Evolutionary conservation across 345 rosid genomes (phyloP), one percentile per base, ranked within the genome.

Genomic region (Ricinus communis): DNA sequence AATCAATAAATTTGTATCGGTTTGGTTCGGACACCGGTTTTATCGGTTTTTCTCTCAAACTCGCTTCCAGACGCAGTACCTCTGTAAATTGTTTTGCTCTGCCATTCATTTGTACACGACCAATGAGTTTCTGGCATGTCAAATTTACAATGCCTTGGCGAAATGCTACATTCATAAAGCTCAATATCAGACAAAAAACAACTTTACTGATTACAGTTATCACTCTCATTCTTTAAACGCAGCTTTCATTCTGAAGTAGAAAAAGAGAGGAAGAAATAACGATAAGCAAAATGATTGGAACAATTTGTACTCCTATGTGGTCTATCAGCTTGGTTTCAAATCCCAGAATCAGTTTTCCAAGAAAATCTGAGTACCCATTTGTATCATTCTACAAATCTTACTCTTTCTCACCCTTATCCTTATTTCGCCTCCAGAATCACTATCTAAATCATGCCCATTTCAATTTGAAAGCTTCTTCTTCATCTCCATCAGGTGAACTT

Each of bases 401-500:
- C 5, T 63, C 64, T 77, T 71, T 61, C 46, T 77, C 51, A 61
- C 66, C 69, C 60, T 63, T 66, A 5, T 79, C 81, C n/a, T n/a
- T 31, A 45, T 18, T 8, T 33, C 62, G 63, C 53, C 55, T 5
- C 19, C 62, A 52, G 28, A 73, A 66, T 25, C 22, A 60, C 57
- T 57, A 21, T 19, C 11, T 58, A 61, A 38, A 27, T 46, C 72
- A 21, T 19, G 62, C 76, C 59, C 73, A 68, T 65, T 73, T 71
- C 45, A 11, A 74, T 53, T 68, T 77, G 16, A 80, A 76, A 64
- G 84, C 85, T 72, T 71, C 89, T 43, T 52, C 59, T n/a, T 70
- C 73, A 4, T 77, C 86, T 82, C 73, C 86, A 71, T 71, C 89
- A 68, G 87, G 90, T 85, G 71, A 76, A 18, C 45, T 55, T 50